Base-by-base conservation (phyloP, 1,139 yeast genomes). In the Debaryomycetaceae sp. region DNA sequence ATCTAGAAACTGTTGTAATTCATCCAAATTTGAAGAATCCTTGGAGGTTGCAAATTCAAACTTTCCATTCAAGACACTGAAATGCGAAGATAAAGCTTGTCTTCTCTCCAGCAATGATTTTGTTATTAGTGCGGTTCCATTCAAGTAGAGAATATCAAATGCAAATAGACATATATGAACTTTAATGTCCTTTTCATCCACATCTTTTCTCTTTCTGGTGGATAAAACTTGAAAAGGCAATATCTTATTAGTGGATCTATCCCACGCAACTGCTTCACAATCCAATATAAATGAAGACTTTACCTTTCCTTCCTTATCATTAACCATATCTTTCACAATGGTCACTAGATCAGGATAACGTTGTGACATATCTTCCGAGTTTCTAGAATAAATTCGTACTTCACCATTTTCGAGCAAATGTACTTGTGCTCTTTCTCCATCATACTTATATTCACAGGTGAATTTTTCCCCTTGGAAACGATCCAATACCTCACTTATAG, bases 241-340 rank as follows among this genome's bases (percentile, higher is more conserved):
- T 41, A 94, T 91, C 58, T 84, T 87, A 22, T 79, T 63, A 16
- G 75, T 71, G 36, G 72, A 81, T 43, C 83, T 70, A 59, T 92
- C 97, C 96, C 96, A 92, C 0, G 98, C 99, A n/a, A 94, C 98
- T 5, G 97, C 97, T 62, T 92, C 99, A 63, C 97, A 87, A 59
- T 92, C 99, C 42, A 92, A 62, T 43, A 92, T 88, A 61, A 91
- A 60, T 1, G 82, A 79, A 1, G 50, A 41, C 14, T 73, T 65
- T 4, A 52, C 56, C 2, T 67, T 62, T n/a, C 50, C 49, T 18
- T 56, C 58, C 36, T 65, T 64, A 6, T 53, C 56, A 18, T 63
- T 65, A 35, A 81, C 62, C 46, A 88, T 79, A 36, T 82, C 83
- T 30, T 78, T 77, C 17, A 87, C 75, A 36, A 85, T 80, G 1